Base-by-base conservation (phyloP, 192 early-diverging fungal genomes). In the Coemansia javaensis region DNA sequence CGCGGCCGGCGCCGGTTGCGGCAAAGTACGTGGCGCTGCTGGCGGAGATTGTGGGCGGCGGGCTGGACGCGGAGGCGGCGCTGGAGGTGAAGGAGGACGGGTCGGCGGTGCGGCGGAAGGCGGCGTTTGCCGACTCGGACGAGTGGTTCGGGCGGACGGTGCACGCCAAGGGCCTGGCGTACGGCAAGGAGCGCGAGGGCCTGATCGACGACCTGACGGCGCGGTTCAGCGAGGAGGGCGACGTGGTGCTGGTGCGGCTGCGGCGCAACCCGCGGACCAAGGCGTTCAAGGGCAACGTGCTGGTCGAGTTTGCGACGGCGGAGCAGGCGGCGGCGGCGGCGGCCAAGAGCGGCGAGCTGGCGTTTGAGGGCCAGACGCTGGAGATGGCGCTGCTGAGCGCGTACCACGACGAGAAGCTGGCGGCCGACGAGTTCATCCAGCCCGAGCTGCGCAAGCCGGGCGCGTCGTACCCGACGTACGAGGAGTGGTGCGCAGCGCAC, bases 371-470 rank as follows among this genome's bases (percentile, higher is more conserved):
- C 11, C 20, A 43, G 47, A 63, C 51, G 64, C 58, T 67, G 12
- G 55, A 43, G 36, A 33, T 44, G 1, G 28, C 37, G n/a, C 18
- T 59, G 45, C 59, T 75, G 32, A 17, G 41, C 0, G 60, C 63
- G n/a, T 75, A 75, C 71, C 71, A 63, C 35, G 71, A 67, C 42
- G 60, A 59, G 44, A 75, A 75, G 65, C 37, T 44, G 58, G 64
- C 46, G 4, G 48, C 35, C 6, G 59, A 52, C 25, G 64, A 75
- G 40, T 75, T 56, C 24, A 59, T 75, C 22, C 71, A 67, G 51
- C 45, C 44, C 18, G 71, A 75, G 52, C 51, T 75, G 60, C 64
- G 36, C n/a, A 63, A 63, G 45, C 71, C 71, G 22, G 55, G 59
- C 5, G 56, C 23, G 20, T 44, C 45, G 3, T 75, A 75, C 53